A percentile compares a stretch with the other conserved stretches of the same genome.
Evolutionary conservation across 495 filamentous ascomycete genomes (phyloP).

Genomic region (Penicillium silybi): DNA sequence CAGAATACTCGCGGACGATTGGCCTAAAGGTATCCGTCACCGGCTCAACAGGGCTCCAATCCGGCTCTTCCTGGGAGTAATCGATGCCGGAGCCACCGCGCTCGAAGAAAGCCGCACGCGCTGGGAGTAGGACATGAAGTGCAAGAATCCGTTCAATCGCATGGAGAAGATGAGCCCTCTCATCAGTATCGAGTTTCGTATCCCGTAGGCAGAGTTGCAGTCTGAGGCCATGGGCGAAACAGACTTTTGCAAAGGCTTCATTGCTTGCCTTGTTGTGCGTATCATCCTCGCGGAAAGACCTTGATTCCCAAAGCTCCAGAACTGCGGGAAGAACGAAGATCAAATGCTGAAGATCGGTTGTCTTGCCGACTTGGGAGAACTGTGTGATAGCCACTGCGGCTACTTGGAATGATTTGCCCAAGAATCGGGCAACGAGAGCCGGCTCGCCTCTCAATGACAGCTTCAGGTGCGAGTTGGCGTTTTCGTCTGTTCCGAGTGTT

Average conservation of each 20-base stretch:
- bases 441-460: slow-evolving; percentile 46
- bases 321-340: slow-evolving; percentile 36
- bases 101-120: slow-evolving; percentile 52
- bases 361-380: slow-evolving; percentile 31
- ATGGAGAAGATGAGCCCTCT: slow-evolving; percentile 34
- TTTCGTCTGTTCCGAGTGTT: slow-evolving; percentile 28
- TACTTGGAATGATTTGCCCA: slow-evolving; percentile 38
- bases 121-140: slow-evolving; percentile 67
- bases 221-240: slow-evolving; percentile 38
- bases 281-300: slow-evolving; percentile 38
- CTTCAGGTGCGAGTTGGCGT: slow-evolving; percentile 50
- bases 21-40: slow-evolving; percentile 40
- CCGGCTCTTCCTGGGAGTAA: slow-evolving; percentile 41
- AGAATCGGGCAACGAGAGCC: slow-evolving; percentile 42
- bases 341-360: slow-evolving; percentile 40
- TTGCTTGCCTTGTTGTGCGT: slow-evolving; percentile 39
- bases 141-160: slow-evolving; percentile 60
- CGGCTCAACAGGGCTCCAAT: slow-evolving; percentile 44
- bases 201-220: slow-evolving; percentile 33
- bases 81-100: slow-evolving; percentile 42
- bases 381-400: slow-evolving; percentile 34
- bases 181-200: slow-evolving; percentile 36
- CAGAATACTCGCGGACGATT: slow-evolving; percentile 28
- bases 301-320: slow-evolving; percentile 45
- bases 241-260: slow-evolving; percentile 36